Percentiles rank a stretch among this genome's conserved stretches.
These are phyloP conservation scores for Coemansia sp. DNA, from an alignment of 192 early-diverging fungal genomes.

Conservation along the genomic window DNA sequence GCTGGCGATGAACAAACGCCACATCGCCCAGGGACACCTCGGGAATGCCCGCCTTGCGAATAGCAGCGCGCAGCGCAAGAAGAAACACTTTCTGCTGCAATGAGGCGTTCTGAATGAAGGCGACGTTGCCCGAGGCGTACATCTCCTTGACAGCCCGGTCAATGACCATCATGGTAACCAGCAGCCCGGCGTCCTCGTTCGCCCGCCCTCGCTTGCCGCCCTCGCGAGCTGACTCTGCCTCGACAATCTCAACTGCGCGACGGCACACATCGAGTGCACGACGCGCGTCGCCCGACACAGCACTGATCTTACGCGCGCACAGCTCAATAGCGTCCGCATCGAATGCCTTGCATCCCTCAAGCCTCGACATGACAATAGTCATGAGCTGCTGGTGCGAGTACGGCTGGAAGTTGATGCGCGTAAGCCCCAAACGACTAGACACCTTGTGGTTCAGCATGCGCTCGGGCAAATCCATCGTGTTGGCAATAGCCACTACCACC, in stretches of 20 bases:
- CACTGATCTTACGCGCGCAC: conserved; percentile 92
- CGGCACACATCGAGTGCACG: conserved; percentile 93
- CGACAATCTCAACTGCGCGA: conserved; percentile 70
- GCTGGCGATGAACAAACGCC: conserved; percentile 62
- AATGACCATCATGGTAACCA: conserved; percentile 65
- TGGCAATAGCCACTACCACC: conserved; percentile 94
- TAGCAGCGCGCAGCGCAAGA: conserved; percentile 61
- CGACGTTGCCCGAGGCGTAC: conserved; percentile 73
- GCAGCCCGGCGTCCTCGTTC: background rate
- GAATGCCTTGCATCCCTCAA: conserved; percentile 71
- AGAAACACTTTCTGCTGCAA: conserved; percentile 87
- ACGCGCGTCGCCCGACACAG: conserved; percentile 95
- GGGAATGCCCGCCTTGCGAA: conserved; percentile 65
- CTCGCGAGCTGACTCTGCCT: conserved; percentile 32
- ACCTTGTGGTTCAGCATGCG: conserved; percentile 86
- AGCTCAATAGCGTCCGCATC: conserved; percentile 85
- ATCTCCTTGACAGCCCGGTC: conserved; percentile 84
- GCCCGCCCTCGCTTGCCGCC: background rate
- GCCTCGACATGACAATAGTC: conserved; percentile 79
- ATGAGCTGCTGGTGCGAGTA: conserved; percentile 85
- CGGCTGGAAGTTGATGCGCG: conserved; percentile 88
- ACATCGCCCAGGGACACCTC: conserved; percentile 77
- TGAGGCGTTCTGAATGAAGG: conserved; percentile 69
- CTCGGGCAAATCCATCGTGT: conserved; percentile 98
- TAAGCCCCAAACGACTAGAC: conserved; percentile 84